Evolutionary conservation across 2,329 filamentous ascomycete species (phyloP), one percentile per base, ranked within the genome.

Genomic region (Kalaharituber pfeilii): DNA sequence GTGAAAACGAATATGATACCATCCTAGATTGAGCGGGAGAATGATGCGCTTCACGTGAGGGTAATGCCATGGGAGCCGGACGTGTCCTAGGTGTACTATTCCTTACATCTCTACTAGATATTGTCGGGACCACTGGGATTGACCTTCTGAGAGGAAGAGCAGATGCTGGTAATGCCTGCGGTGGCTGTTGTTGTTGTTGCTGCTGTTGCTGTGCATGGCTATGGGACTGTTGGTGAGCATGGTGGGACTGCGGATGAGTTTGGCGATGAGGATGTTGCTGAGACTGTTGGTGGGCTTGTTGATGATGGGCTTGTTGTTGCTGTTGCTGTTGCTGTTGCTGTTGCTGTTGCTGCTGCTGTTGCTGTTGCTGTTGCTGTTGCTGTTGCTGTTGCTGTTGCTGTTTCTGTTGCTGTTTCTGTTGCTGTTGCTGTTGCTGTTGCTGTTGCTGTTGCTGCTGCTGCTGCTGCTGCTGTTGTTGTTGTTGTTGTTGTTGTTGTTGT

Each of bases 161-260:
- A 15, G 50, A n/a, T 13, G 28, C 18, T 52, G 57, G 57, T 15
- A 56, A 56, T 51, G 56, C 53, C n/a, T 59, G 58, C 22, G 59
- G 60, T 18, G 56, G 62, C n/a, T 62, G 59, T n/a, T 60, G 55
- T 50, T 62, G 61, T 9, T 54, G 54, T 50, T 60, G 60, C 9
- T 57, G 56, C 30, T 60, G 55, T 42, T 60, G 60, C 36, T 61
- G 59, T 33, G 63, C 61, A 22, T 60, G 60, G n/a, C 63, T 61
- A 9, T 60, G 57, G 15, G 60, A 59, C 9, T 59, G 57, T 54
- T 62, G 62, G 18, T 60, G 58, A 52, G 62, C 60, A 5, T 56
- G 54, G 22, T 60, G 57, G 25, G 59, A 58, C 27, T 61, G 60
- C 30, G 58, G 57, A 24, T 58, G 60, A 22, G 59, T 59, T 24